phyloP scores from a whole-genome alignment of 75 land plant genomes.

The Azolla pinnata region DNA sequence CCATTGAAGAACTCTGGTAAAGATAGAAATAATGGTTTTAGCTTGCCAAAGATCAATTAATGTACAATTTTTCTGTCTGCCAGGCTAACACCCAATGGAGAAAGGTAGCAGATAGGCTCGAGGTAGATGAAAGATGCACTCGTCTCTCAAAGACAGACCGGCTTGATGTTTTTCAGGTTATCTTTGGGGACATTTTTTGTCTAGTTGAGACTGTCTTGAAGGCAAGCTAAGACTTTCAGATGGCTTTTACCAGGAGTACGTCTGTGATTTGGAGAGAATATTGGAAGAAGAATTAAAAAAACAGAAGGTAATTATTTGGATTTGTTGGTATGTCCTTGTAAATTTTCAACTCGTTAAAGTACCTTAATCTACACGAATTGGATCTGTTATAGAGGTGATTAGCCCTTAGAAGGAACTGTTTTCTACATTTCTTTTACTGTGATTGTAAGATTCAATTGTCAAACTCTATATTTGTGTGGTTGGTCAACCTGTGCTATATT shows the following conservation, averaged over 20 bases:
- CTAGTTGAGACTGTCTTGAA: not conserved
- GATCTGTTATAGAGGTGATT: no score
- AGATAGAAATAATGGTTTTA: no score
- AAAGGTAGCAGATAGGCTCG: slow-evolving; percentile 83
- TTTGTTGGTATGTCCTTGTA: no score
- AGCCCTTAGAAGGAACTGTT: no score
- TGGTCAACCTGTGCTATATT: no score
- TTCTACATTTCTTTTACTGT: not conserved
- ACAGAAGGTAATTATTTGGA: slow-evolving; percentile 65
- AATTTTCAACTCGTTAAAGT: no score
- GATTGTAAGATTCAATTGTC: not conserved
- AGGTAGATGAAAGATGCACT: slow-evolving; percentile 87
- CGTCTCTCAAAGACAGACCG: slow-evolving; percentile 85
- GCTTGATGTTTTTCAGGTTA: slow-evolving; percentile 76
- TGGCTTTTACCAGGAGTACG: slow-evolving; percentile 64
- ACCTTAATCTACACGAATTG: no score
- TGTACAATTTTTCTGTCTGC: not conserved
- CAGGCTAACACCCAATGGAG: slow-evolving; percentile 91
- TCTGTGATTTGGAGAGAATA: slow-evolving; percentile 79
- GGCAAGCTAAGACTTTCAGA: not conserved
- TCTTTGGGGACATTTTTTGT: not conserved
- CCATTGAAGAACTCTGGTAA: no score
- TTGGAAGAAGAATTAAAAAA: slow-evolving; percentile 77
- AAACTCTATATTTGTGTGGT: no score
- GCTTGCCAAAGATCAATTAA: not conserved